Conservation (phyloP, 83 land plant species). For the Thuja plicata region DNA sequence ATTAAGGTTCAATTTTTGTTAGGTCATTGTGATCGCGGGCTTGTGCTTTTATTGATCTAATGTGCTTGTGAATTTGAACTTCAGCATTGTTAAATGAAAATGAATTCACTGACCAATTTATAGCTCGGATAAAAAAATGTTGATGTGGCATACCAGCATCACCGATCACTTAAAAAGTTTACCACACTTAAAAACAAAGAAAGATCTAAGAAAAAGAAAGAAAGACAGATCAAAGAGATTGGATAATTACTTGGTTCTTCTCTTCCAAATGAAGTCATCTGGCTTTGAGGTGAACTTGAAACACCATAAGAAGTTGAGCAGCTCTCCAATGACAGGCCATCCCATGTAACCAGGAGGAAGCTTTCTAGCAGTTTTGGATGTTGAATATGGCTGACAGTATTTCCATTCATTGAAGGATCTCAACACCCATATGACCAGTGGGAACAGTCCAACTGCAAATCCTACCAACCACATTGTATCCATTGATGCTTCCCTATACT, state of each 20-base stretch:
- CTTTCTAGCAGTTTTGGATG: background rate
- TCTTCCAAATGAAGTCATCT: background rate
- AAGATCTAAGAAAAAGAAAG: background rate
- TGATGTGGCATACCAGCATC: no score
- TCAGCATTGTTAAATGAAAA: no score
- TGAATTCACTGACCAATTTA: no score
- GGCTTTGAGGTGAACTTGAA: background rate
- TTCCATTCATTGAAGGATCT: conserved; percentile 3
- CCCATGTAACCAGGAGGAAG: conserved; percentile 1
- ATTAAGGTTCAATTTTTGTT: no score
- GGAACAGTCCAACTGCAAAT: background rate
- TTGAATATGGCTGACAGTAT: background rate
- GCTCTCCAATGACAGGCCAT: background rate
- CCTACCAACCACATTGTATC: background rate
- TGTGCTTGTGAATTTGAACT: no score
- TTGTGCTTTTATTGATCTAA: no score
- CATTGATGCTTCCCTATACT: no score
- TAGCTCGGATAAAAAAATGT: no score
- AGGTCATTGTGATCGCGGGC: no score
- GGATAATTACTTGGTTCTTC: background rate
- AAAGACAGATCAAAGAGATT: no score
- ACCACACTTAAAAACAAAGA: no score
- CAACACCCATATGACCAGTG: background rate
- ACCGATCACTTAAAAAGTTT: no score
- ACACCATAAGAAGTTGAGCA: background rate